phyloP scores from a whole-genome alignment of 1,284 basidiomycete species.

The Malassezia dermatis region DNA sequence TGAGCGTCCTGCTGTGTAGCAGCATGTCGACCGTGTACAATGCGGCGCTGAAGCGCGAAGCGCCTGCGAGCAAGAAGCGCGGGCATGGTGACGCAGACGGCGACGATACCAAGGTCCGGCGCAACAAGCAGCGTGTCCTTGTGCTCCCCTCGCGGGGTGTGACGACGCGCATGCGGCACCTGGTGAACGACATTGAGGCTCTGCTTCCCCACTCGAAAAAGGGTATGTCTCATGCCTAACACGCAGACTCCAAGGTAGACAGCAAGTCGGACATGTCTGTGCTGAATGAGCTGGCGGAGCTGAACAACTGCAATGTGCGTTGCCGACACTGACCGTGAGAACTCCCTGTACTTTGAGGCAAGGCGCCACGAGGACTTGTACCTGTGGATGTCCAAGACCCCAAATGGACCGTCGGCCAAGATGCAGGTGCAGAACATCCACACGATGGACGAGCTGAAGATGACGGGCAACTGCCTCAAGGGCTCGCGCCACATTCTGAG shows the following conservation, averaged over 20 bases:
- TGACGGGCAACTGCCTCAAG: slow-evolving; percentile 98
- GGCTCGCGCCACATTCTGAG: slow-evolving; percentile 82
- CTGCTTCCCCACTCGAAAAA: slow-evolving; percentile 93
- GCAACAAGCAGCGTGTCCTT: slow-evolving; percentile 61
- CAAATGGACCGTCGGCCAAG: slow-evolving; percentile 93
- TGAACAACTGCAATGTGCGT: slow-evolving; percentile 77
- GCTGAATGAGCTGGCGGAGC: slow-evolving; percentile 89
- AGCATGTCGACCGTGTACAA: slow-evolving; percentile 17
- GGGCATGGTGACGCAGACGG: slow-evolving; percentile 7
- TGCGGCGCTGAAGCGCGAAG: slow-evolving; percentile 10
- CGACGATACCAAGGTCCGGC: slow-evolving; percentile 15
- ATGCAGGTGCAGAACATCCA: slow-evolving; percentile 97
- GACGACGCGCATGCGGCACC: slow-evolving; percentile 89
- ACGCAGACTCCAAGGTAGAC: slow-evolving; percentile 62
- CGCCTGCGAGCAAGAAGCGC: slow-evolving; percentile 8
- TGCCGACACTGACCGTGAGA: slow-evolving; percentile 43
- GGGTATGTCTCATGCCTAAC: slow-evolving; percentile 21
- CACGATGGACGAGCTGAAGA: slow-evolving; percentile 99
- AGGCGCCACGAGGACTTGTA: slow-evolving; percentile 82
- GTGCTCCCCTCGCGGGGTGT: slow-evolving; percentile 86
- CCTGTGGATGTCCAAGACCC: slow-evolving; percentile 90
- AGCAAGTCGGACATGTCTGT: slow-evolving; percentile 89
- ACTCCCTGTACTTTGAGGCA: slow-evolving; percentile 93
- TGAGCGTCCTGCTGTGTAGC: neutral
- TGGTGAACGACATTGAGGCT: slow-evolving; percentile 86